Evolutionary conservation across 1,284 basidiomycete genomes (phyloP).

Genomic region (Pyrrhoderma lamaoense): DNA sequence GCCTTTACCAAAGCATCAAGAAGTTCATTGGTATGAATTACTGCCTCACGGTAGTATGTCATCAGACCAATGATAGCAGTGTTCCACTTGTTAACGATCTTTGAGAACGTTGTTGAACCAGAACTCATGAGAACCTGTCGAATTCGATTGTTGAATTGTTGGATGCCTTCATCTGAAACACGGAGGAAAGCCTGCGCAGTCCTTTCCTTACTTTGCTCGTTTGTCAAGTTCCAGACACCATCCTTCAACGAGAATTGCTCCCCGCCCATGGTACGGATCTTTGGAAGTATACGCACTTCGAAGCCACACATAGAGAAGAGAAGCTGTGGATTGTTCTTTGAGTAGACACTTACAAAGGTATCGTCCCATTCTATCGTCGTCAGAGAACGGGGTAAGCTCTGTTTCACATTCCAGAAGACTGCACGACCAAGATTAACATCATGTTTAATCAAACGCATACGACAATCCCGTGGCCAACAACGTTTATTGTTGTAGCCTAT

Average conservation of each 20-base stretch:
- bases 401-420: slow-evolving; percentile 99
- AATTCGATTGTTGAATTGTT: slow-evolving; percentile 94
- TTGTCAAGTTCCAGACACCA: slow-evolving; percentile 95
- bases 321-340: slow-evolving; percentile 95
- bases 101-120: slow-evolving; percentile 97
- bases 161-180: slow-evolving; percentile 94
- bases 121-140: slow-evolving; percentile 98
- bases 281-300: slow-evolving; percentile 94
- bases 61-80: slow-evolving; percentile 90
- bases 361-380: slow-evolving; percentile 99
- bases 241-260: slow-evolving; percentile 97
- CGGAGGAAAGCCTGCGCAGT: slow-evolving; percentile 97
- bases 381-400: slow-evolving; percentile 89
- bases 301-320: slow-evolving; percentile 99
- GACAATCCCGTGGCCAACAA: slow-evolving; percentile 98
- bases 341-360: slow-evolving; percentile 94
- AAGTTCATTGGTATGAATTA: slow-evolving; percentile 95
- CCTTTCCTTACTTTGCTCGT: slow-evolving; percentile 94
- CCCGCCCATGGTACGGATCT: slow-evolving; percentile 89
- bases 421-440: slow-evolving; percentile 98
- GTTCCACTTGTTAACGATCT: slow-evolving; percentile 99
- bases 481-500: slow-evolving; percentile 99
- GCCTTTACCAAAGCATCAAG: slow-evolving; percentile 93
- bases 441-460: slow-evolving; percentile 99
- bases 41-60: slow-evolving; percentile 99